Evolutionary conservation across 148 eudicot species (phyloP), one percentile per base, ranked within the genome.

Genomic region (Diospyros kaki): DNA sequence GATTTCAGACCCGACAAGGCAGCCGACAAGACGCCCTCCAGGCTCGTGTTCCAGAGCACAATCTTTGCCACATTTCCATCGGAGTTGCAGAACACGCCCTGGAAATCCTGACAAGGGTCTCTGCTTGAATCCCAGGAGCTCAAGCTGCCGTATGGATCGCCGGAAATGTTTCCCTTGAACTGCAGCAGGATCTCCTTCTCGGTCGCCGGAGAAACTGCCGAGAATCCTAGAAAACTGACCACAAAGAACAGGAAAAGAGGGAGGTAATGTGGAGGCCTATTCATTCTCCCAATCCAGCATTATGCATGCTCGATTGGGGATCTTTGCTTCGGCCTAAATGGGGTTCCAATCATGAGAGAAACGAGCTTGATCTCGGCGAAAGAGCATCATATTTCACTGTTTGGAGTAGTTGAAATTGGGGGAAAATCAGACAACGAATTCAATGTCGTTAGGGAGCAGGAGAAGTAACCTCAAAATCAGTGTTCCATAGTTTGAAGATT

Each of bases 101-200:
- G 69, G 78, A 64, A 95, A 74, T 89, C 85, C 65, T 58, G 58
- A 80, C 99, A 93, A 15, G 91, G 93, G 84, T 81, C 90, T 73
- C 68, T 73, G 67, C 53, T 79, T 8, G 81, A 48, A 78, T 78
- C 86, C 99, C 99, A 95, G 72, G 91, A 80, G 46, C 80, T 83
- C 80, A 95, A 82, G 63, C 83, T 81, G 65, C 85, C 72, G 68
- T 80, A 81, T 59, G 99, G 99, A 79, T 95, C 99, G 78, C 77
- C 81, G 17, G 93, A 72, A 41, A 93, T 82, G 81, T 87, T 89
- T 9, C 87, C 86, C 84, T 89, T 95, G 70, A 95, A 95, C 71
- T 90, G 90, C 75, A 95, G 91, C 86, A 95, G 82, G 75, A 93
- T 89, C 81, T 82, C 86, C 83, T 86, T 95, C 79, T 90, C 93